Conservation (phyloP, 768 basidiomycete species). For the Mycena pura region DNA sequence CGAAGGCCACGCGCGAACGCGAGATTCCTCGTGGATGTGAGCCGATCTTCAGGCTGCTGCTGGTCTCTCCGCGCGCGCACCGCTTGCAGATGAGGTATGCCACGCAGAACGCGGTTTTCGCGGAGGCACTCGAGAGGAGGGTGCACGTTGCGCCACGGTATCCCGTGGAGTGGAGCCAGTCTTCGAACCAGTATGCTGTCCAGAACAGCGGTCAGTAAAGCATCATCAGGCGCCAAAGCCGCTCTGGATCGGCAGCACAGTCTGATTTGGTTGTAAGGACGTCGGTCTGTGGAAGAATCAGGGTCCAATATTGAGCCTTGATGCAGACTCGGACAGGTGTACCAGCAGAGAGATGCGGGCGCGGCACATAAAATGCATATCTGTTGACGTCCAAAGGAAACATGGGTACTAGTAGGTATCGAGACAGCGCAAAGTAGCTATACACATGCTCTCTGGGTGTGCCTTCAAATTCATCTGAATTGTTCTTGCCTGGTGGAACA, state of each 20-base stretch:
- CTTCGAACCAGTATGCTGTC: slow-evolving; percentile 80
- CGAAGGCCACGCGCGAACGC: slow-evolving; percentile 60
- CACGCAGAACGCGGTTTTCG: slow-evolving; percentile 75
- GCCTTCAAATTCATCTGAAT: too few species aligned
- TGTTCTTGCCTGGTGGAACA: too few species aligned
- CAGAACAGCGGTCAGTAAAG: slow-evolving; percentile 76
- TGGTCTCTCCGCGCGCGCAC: slow-evolving; percentile 35
- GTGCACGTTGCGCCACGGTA: slow-evolving; percentile 58
- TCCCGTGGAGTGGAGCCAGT: slow-evolving; percentile 61
- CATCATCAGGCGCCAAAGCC: slow-evolving; percentile 58
- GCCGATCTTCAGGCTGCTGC: slow-evolving; percentile 41
- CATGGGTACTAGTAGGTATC: slow-evolving; percentile 62
- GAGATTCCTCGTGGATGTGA: slow-evolving; percentile 64
- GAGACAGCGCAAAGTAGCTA: slow-evolving; percentile 65
- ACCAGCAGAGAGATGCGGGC: slow-evolving; percentile 70
- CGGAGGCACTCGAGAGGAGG: slow-evolving; percentile 72
- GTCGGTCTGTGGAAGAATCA: slow-evolving; percentile 49
- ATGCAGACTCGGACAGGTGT: slow-evolving; percentile 9
- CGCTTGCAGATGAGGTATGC: slow-evolving; percentile 66
- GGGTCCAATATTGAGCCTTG: too few species aligned
- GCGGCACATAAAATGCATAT: slow-evolving; percentile 61
- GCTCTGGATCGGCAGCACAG: slow-evolving; percentile 60
- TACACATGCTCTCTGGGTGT: slow-evolving; percentile 69
- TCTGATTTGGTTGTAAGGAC: slow-evolving; percentile 75
- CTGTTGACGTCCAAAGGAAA: slow-evolving; percentile 58